Base-by-base conservation (phyloP, 345 rosid genomes). In the Mangifera indica region DNA sequence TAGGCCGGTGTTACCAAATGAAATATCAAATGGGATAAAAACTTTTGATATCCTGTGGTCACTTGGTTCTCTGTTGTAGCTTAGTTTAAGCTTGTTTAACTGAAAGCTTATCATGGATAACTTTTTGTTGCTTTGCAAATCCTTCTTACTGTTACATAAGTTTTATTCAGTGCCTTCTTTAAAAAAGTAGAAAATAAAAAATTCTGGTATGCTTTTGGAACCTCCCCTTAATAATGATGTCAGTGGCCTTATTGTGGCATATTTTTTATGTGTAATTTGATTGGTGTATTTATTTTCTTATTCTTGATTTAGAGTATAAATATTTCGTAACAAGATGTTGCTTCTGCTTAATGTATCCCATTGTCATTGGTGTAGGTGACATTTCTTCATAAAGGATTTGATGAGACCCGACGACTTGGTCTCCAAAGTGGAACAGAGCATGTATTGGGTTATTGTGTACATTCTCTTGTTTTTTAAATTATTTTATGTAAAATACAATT, bases 401-500 rank as follows among this genome's bases (percentile, higher is more conserved):
- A 94, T 70, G 98, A 94, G 83, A 92, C 89, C 77, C 93, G 98
- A 45, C 88, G 97, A 64, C 95, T 94, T 76, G 98, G 98, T 76
- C 96, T 94, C 58, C 82, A 78, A 72, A 85, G 84, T 68, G 97
- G 80, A 77, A 92, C 98, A 2, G 98, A 92, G 85, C 97, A 92
- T 92, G 98, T 94, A 76, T 11, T 73, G 13, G 63, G 3, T 13
- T 13, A 5, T 62, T 49, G 12, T 2, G 12, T 44, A 3, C 42
- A 9, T 66, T 22, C 9, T 74, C 77, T 51, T 59, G 49, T 51
- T 66, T 17, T 58, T 9, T 54, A 58, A 60, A 57, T 29, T 32
- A 63, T 46, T 8, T 40, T 29, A 21, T 59, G 56, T 57, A 69
- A 34, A 58, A 2, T 37, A 45, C 54, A 62, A 60, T n/a, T 77